Conservation (phyloP, 2,329 filamentous ascomycete genomes). For the Ophiostoma novo-ulmi region DNA sequence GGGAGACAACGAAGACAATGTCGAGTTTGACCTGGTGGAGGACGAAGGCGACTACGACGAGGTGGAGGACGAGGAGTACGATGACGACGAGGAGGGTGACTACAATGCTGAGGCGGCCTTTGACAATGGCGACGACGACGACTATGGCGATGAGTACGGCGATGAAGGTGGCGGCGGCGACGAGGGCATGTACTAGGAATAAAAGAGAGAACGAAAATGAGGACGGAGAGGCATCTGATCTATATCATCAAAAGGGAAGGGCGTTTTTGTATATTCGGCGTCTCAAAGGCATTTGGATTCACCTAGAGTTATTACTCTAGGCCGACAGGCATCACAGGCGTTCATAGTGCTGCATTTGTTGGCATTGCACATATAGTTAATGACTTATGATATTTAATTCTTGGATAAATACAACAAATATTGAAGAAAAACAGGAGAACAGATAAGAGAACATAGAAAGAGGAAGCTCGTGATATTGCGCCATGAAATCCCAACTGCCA, state of each 20-base stretch:
- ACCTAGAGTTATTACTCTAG: not conserved
- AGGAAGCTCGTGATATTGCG: conserved; percentile 13
- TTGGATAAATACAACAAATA: not conserved
- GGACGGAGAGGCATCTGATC: not conserved
- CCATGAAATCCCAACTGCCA: not conserved
- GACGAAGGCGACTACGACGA: conserved; percentile 45
- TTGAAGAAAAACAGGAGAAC: not conserved
- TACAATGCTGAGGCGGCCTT: conserved; percentile 59
- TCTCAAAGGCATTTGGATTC: not conserved
- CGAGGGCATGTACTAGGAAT: conserved; percentile 29
- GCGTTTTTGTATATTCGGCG: conserved; percentile 11
- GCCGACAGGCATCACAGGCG: not conserved
- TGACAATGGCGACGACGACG: conserved; percentile 52
- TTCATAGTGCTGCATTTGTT: not conserved
- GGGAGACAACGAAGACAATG: conserved; percentile 36
- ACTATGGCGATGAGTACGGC: conserved; percentile 44
- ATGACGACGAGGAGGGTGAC: conserved; percentile 56
- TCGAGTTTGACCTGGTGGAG: conserved; percentile 46
- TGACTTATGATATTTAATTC: conserved; percentile 10
- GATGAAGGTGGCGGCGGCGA: conserved; percentile 43
- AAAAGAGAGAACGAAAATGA: not conserved
- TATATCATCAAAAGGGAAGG: not conserved
- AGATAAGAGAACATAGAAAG: not conserved
- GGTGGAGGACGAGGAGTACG: conserved; percentile 46
- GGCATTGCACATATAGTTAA: not conserved